These are phyloP conservation scores for Musa acuminata DNA, from an alignment of 176 grass and related monocot genomes.

Conservation along the genomic window DNA sequence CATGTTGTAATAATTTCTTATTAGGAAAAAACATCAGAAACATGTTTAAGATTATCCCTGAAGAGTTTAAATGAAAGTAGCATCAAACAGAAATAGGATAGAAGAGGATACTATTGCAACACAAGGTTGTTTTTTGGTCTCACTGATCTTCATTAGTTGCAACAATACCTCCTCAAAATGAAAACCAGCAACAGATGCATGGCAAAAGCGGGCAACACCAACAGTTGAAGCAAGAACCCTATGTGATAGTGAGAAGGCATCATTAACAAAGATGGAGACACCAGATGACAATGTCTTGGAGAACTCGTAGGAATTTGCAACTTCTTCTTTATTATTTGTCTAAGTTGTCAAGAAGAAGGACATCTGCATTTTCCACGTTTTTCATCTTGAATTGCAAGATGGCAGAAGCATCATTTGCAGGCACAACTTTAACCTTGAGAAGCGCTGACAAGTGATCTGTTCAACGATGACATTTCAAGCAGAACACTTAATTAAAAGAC, in stretches of 20 bases:
- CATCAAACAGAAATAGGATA: neutral
- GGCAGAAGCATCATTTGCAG: slow-evolving; percentile 31
- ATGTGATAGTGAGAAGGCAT: slow-evolving; percentile 82
- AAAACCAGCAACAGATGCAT: slow-evolving; percentile 79
- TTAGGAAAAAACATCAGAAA: neutral
- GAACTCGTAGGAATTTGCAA: slow-evolving; percentile 63
- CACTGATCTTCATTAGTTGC: slow-evolving; percentile 51
- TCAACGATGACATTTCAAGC: slow-evolving; percentile 14
- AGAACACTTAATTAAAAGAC: neutral
- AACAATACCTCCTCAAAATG: slow-evolving; percentile 67
- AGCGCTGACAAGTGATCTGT: slow-evolving; percentile 68
- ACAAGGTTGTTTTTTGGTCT: slow-evolving; percentile 51
- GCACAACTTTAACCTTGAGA: slow-evolving; percentile 58
- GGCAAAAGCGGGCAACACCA: slow-evolving; percentile 72
- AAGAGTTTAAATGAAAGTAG: neutral
- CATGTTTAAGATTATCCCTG: neutral
- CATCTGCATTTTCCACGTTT: slow-evolving; percentile 28
- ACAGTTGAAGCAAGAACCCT: slow-evolving; percentile 88
- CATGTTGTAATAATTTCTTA: neutral
- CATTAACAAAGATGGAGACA: slow-evolving; percentile 63
- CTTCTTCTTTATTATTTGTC: slow-evolving; percentile 65
- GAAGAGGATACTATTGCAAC: slow-evolving; percentile 83
- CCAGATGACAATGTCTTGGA: slow-evolving; percentile 60
- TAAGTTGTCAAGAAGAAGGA: slow-evolving; percentile 71
- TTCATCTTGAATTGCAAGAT: slow-evolving; percentile 34